Percentiles rank a stretch among this genome's conserved stretches.
These are phyloP conservation scores for Hirschioporus abietinus DNA, from an alignment of 768 basidiomycete species.

Conservation along the genomic window DNA sequence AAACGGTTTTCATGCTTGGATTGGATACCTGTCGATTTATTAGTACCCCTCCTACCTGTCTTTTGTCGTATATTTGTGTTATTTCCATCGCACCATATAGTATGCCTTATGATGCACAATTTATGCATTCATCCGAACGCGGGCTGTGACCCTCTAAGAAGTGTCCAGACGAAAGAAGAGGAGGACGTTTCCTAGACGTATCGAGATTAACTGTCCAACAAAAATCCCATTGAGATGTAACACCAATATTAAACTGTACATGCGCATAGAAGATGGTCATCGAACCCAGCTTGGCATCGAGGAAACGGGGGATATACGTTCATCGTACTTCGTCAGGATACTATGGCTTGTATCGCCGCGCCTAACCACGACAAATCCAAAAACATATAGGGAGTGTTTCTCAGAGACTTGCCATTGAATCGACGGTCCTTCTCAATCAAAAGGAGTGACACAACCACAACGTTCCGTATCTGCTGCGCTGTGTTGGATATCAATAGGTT, in stretches of 20 bases:
- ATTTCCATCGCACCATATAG: too few species aligned
- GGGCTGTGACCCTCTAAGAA: too few species aligned
- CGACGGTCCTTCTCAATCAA: background rate
- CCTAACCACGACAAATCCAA: background rate
- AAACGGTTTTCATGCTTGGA: too few species aligned
- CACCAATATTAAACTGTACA: background rate
- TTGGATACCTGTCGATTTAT: too few species aligned
- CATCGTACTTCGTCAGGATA: background rate
- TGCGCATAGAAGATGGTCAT: background rate
- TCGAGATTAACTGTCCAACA: too few species aligned
- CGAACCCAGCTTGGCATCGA: background rate
- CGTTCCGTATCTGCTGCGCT: background rate
- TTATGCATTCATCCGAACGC: too few species aligned
- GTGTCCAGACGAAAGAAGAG: too few species aligned
- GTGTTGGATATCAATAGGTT: background rate
- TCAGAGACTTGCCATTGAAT: background rate
- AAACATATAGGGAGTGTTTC: background rate
- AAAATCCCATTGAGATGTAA: too few species aligned
- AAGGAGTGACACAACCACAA: background rate
- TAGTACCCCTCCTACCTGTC: too few species aligned
- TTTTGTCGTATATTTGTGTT: too few species aligned
- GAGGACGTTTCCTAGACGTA: too few species aligned
- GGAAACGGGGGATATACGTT: background rate
- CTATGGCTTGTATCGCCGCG: background rate
- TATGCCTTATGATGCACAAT: too few species aligned